A percentile compares a stretch with the other conserved stretches of the same genome.
Evolutionary conservation across 306 rosid species (phyloP).

Genomic region (Chamaecrista fasciculata): DNA sequence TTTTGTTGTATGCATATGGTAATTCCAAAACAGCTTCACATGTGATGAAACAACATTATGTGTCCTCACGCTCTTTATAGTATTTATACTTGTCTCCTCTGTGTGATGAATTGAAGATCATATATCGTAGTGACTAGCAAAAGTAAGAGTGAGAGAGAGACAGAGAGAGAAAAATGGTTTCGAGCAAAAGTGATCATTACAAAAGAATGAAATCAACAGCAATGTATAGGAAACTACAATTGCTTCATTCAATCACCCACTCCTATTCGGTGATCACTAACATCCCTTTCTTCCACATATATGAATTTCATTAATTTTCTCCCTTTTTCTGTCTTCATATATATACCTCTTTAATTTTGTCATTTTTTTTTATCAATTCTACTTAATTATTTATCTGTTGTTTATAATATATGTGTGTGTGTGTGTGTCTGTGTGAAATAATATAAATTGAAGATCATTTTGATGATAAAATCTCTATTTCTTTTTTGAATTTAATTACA

Average conservation of each 20-base stretch:
- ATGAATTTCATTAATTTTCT: too few relatives aligned
- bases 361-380: too few relatives aligned
- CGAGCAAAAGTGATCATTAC: constrained; percentile 33
- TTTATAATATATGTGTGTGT: too few relatives aligned
- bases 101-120: too few relatives aligned
- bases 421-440: too few relatives aligned
- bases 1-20: constrained; percentile 8
- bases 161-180: constrained; percentile 48
- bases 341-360: too few relatives aligned
- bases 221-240: constrained; percentile 49
- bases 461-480: neutral
- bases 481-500: neutral
- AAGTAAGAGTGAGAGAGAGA: constrained; percentile 22
- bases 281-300: constrained; percentile 26
- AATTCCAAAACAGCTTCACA: constrained; percentile 50
- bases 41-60: constrained; percentile 46
- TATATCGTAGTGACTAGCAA: too few relatives aligned
- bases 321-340: too few relatives aligned
- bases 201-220: constrained; percentile 44
- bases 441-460: neutral
- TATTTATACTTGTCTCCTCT: too few relatives aligned
- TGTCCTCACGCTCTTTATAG: constrained; percentile 39
- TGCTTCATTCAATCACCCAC: constrained; percentile 54
- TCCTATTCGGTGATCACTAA: constrained; percentile 45
- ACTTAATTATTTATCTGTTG: too few relatives aligned